Evolutionary conservation across 2,329 filamentous ascomycete species (phyloP).

Genomic region (Microsporum audouinii): DNA sequence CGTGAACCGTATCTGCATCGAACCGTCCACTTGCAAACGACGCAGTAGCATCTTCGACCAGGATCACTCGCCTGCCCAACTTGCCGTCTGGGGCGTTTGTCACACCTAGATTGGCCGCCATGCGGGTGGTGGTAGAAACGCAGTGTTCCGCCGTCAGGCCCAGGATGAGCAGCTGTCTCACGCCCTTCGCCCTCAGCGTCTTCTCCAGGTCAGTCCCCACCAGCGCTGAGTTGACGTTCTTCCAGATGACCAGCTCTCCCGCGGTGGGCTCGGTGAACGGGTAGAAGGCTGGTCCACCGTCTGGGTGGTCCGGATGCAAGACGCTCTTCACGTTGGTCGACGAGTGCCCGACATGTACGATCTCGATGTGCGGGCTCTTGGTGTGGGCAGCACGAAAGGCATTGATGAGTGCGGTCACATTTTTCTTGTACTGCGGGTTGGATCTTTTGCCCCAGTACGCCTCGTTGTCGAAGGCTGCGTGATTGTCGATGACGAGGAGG

Average conservation of each 20-base stretch:
- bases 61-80: slow-evolving; percentile 27
- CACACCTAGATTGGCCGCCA: slow-evolving; percentile 39
- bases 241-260: slow-evolving; percentile 32
- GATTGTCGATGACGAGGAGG: slow-evolving; percentile 40
- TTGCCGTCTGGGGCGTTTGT: slow-evolving; percentile 18
- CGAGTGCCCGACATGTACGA: slow-evolving; percentile 39
- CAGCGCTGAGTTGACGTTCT: slow-evolving; percentile 39
- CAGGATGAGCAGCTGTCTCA: slow-evolving; percentile 32
- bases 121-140: slow-evolving; percentile 38
- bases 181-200: slow-evolving; percentile 23
- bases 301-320: slow-evolving; percentile 27
- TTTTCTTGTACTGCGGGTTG: slow-evolving; percentile 36
- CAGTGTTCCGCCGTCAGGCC: slow-evolving; percentile 42
- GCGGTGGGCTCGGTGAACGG: slow-evolving; percentile 24
- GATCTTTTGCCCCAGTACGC: slow-evolving; percentile 35
- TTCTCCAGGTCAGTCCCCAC: slow-evolving; percentile 36
- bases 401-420: slow-evolving; percentile 30
- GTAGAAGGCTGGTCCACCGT: slow-evolving; percentile 20
- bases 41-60: slow-evolving; percentile 39
- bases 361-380: slow-evolving; percentile 17
- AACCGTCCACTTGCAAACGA: slow-evolving; percentile 34
- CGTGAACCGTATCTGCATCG: slow-evolving; percentile 38
- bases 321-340: slow-evolving; percentile 26
- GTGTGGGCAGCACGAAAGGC: slow-evolving; percentile 25
- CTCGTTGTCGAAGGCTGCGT: slow-evolving; percentile 32